phyloP scores from a whole-genome alignment of 208 protist species.

The Trypanosoma melophagium region DNA sequence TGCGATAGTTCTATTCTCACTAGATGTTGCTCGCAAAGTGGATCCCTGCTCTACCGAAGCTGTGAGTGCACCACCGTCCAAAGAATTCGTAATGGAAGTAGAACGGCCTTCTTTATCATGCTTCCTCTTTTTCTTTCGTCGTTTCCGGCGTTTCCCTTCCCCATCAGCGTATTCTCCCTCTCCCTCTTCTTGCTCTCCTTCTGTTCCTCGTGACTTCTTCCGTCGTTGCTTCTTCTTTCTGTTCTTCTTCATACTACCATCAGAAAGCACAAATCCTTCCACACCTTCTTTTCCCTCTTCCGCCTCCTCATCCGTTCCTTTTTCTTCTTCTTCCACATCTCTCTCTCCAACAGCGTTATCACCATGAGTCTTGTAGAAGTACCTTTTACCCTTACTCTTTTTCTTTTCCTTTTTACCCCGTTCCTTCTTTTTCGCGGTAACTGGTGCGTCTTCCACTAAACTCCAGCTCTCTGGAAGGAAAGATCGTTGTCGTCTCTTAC shows the following conservation, averaged over 20 bases:
- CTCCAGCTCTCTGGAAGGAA: constrained; percentile 24
- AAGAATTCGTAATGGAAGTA: too few relatives aligned
- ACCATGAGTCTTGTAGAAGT: not conserved
- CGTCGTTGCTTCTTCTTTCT: constrained; percentile 7
- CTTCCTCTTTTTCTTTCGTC: too few relatives aligned
- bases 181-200: constrained; percentile 21
- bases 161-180: constrained; percentile 4
- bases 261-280: not conserved
- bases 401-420: not conserved
- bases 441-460: not conserved
- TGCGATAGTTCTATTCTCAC: too few relatives aligned
- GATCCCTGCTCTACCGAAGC: too few relatives aligned
- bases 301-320: constrained; percentile 5
- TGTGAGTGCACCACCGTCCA: too few relatives aligned
- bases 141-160: too few relatives aligned
- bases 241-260: constrained; percentile 21
- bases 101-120: too few relatives aligned
- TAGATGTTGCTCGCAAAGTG: too few relatives aligned
- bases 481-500: constrained; percentile 11
- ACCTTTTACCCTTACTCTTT: not conserved
- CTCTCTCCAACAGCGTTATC: not conserved
- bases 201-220: constrained; percentile 3
- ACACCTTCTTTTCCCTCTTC: not conserved
- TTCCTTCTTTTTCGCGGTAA: constrained; percentile 12
- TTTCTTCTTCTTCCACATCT: constrained; percentile 16